Evolutionary conservation across 164 flowering plant species (phyloP).

Genomic region (Sextonia rubra): DNA sequence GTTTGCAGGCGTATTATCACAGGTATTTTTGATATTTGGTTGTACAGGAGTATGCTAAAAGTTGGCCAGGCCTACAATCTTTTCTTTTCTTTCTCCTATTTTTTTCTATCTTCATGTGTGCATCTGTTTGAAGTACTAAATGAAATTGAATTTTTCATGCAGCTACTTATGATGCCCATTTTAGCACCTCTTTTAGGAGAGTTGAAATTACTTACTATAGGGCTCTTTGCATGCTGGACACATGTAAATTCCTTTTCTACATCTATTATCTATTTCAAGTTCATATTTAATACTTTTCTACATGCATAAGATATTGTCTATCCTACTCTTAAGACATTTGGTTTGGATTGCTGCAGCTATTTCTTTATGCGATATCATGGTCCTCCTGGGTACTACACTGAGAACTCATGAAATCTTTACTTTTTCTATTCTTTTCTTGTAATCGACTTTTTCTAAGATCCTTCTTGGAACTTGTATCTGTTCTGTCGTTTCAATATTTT

Average conservation of each 20-base stretch:
- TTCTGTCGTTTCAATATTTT: no score
- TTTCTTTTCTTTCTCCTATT: no score
- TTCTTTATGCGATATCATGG: constrained; percentile 74
- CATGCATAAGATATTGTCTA: not conserved
- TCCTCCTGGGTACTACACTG: constrained; percentile 59
- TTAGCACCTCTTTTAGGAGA: constrained; percentile 55
- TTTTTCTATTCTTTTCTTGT: not conserved
- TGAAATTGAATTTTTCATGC: constrained; percentile 21
- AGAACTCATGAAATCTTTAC: not conserved
- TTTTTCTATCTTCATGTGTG: not conserved
- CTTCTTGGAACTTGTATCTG: no score
- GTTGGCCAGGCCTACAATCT: no score
- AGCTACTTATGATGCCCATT: constrained; percentile 74
- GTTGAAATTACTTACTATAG: constrained; percentile 61
- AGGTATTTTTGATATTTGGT: constrained; percentile 31
- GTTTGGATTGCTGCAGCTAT: constrained; percentile 44
- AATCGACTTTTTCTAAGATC: no score
- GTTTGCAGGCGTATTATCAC: constrained; percentile 55
- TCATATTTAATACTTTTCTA: not conserved
- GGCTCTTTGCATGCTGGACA: constrained; percentile 47
- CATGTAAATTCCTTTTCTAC: constrained; percentile 35
- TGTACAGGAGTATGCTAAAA: not conserved
- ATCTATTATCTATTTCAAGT: not conserved
- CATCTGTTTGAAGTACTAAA: not conserved
- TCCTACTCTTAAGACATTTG: not conserved